A percentile compares a stretch with the other conserved stretches of the same genome.
Conservation (phyloP, 257 asterid species). For the Haberlea rhodopensis region DNA sequence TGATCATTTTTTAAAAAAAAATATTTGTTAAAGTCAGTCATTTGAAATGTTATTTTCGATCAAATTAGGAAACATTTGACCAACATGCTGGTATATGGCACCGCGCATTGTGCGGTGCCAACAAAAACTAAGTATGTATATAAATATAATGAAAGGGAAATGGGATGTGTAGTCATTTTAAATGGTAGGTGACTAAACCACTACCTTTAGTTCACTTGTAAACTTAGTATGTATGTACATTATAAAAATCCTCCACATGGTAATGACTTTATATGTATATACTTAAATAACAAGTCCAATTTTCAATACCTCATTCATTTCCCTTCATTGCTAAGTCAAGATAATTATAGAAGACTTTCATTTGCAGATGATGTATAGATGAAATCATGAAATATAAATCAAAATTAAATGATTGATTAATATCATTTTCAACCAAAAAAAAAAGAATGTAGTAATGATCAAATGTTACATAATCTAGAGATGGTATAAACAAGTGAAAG, state of each 20-base stretch:
- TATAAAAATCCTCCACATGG: background rate
- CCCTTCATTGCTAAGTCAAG: constrained; percentile 31
- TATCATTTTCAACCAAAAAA: constrained; percentile 12
- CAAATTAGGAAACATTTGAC: too few species aligned
- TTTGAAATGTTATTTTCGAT: too few species aligned
- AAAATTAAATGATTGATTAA: background rate
- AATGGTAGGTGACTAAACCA: constrained; percentile 17
- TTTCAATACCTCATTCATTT: constrained; percentile 22
- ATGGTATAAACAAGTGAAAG: constrained; percentile 22
- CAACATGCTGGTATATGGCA: too few species aligned
- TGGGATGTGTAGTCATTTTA: constrained; percentile 13
- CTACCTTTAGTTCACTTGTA: background rate
- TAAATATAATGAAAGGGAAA: too few species aligned
- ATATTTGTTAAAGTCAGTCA: too few species aligned
- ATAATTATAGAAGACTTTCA: constrained; percentile 15
- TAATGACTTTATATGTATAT: background rate
- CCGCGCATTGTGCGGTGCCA: too few species aligned
- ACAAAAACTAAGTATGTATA: too few species aligned
- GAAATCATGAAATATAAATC: constrained; percentile 11
- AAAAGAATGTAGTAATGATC: constrained; percentile 26
- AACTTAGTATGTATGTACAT: background rate
- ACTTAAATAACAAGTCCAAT: background rate
- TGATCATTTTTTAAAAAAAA: too few species aligned
- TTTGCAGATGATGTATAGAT: background rate
- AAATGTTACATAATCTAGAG: constrained; percentile 24